phyloP scores from a whole-genome alignment of 495 filamentous ascomycete species.

The Penicillium robsamsonii region DNA sequence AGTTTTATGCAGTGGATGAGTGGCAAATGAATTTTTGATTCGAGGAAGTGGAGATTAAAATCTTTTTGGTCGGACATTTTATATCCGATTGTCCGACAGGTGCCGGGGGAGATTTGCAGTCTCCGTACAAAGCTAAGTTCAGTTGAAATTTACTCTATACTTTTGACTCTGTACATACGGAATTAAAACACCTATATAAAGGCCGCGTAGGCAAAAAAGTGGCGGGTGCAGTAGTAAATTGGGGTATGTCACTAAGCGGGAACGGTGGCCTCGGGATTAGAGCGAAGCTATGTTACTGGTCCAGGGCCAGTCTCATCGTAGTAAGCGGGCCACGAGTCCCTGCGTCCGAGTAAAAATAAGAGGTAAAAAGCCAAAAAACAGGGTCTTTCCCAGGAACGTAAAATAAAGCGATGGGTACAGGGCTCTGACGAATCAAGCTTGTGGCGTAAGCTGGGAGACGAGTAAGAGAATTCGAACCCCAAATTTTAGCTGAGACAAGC shows the following conservation, averaged over 20 bases:
- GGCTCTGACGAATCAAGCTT: slow-evolving; percentile 23
- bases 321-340: slow-evolving; percentile 26
- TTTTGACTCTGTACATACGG: too few species aligned
- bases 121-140: not conserved
- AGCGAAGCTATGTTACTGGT: not conserved
- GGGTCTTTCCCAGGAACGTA: slow-evolving; percentile 2
- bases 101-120: not conserved
- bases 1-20: slow-evolving; percentile 20
- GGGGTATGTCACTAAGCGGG: slow-evolving; percentile 18
- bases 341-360: slow-evolving; percentile 13
- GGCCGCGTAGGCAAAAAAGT: slow-evolving; percentile 11
- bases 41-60: not conserved
- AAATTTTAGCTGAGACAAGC: slow-evolving; percentile 14
- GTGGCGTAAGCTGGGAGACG: slow-evolving; percentile 29
- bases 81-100: slow-evolving; percentile 1
- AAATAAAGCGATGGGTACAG: slow-evolving; percentile 6
- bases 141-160: not conserved
- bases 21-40: not conserved
- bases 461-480: slow-evolving; percentile 19
- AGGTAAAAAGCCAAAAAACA: not conserved
- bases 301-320: slow-evolving; percentile 5
- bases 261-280: not conserved
- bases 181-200: not conserved
- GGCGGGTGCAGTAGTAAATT: slow-evolving; percentile 8
- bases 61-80: not conserved